phyloP scores from a whole-genome alignment of 345 rosid species.

The Boechera stricta region DNA sequence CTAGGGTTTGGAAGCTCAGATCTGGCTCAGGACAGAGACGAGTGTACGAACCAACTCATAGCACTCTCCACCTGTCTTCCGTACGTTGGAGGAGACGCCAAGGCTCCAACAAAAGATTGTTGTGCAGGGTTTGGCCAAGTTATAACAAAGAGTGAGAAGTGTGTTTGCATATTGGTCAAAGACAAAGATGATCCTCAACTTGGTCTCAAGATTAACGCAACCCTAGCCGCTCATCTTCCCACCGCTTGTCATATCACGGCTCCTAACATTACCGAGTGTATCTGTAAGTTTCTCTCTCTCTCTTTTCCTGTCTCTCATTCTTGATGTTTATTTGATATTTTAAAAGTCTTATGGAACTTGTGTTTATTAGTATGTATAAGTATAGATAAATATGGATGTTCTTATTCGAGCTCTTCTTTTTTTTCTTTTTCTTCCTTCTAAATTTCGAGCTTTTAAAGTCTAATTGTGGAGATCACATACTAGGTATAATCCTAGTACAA shows the following conservation, averaged over 20 bases:
- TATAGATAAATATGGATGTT: not conserved
- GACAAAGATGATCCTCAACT: conserved; percentile 77
- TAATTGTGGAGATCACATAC: not conserved
- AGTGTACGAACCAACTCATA: conserved; percentile 61
- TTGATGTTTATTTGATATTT: not conserved
- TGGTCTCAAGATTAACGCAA: conserved; percentile 66
- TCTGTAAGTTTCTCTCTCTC: conserved; percentile 50
- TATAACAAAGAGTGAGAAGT: conserved; percentile 64
- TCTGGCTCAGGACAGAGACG: conserved; percentile 63
- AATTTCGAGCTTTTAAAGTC: not conserved
- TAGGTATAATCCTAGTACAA: not conserved
- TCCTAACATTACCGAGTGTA: conserved; percentile 63
- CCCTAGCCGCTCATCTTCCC: conserved; percentile 73
- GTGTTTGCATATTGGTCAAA: conserved; percentile 71
- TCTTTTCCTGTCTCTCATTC: not conserved
- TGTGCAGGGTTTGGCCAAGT: conserved; percentile 71
- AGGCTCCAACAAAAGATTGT: conserved; percentile 71
- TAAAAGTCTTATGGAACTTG: not conserved
- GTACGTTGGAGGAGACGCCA: conserved; percentile 67
- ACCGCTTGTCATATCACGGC: conserved; percentile 52
- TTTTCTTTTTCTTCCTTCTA: not conserved
- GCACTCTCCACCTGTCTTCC: conserved; percentile 70
- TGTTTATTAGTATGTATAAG: not conserved
- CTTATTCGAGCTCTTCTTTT: not conserved
- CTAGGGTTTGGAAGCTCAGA: conserved; percentile 52